These are phyloP conservation scores for Tubosaeta brunneosetosa DNA, from an alignment of 768 basidiomycete genomes.

Conservation along the genomic window DNA sequence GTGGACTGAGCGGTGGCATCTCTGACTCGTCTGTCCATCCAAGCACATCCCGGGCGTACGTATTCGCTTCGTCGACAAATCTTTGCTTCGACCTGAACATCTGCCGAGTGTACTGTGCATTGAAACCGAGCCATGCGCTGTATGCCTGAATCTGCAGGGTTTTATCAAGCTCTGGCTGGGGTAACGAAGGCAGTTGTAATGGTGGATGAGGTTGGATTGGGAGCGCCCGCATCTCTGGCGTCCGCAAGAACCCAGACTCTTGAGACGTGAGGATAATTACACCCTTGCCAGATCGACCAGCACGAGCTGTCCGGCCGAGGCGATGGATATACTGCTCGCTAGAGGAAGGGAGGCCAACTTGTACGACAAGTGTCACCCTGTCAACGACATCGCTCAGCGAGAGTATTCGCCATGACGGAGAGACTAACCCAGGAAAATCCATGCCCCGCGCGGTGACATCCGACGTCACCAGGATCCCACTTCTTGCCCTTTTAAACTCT, in stretches of 20 bases:
- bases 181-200: slow-evolving; percentile 25
- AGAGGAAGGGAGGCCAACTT: slow-evolving; percentile 62
- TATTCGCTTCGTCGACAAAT: slow-evolving; percentile 39
- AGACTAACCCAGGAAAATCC: slow-evolving; percentile 55
- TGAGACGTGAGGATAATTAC: slow-evolving; percentile 49
- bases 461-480: slow-evolving; percentile 46
- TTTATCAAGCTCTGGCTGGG: slow-evolving; percentile 25
- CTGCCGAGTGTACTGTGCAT: slow-evolving; percentile 37
- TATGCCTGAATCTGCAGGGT: slow-evolving; percentile 49
- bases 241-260: slow-evolving; percentile 47
- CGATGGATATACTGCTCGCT: slow-evolving; percentile 78
- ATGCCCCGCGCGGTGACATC: slow-evolving; percentile 64
- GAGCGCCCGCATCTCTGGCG: slow-evolving; percentile 36
- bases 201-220: slow-evolving; percentile 33
- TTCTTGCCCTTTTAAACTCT: slow-evolving; percentile 42
- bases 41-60: slow-evolving; percentile 32
- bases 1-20: slow-evolving; percentile 38
- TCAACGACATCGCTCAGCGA: slow-evolving; percentile 3
- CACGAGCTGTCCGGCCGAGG: slow-evolving; percentile 73
- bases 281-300: slow-evolving; percentile 59
- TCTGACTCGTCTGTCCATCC: slow-evolving; percentile 34
- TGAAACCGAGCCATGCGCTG: slow-evolving; percentile 54
- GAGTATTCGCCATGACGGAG: not conserved
- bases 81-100: slow-evolving; percentile 37
- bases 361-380: slow-evolving; percentile 56